These are phyloP conservation scores for Penicillium parvum DNA, from an alignment of 495 filamentous ascomycete genomes.

Conservation along the genomic window DNA sequence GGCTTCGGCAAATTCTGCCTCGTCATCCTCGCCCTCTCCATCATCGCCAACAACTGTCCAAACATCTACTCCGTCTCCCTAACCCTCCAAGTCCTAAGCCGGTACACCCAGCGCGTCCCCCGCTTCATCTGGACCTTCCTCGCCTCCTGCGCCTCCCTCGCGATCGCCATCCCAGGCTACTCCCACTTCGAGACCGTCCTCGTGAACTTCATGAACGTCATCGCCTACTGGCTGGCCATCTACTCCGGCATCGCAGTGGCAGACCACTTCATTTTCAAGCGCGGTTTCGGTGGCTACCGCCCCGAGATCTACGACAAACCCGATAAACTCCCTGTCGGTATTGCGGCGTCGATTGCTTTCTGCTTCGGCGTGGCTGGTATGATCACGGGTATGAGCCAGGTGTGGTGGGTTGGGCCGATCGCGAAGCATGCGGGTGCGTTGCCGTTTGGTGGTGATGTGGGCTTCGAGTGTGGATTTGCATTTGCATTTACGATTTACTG, in stretches of 20 bases:
- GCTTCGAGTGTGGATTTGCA: constrained; percentile 61
- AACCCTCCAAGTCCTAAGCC: constrained; percentile 66
- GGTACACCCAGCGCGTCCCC: constrained; percentile 62
- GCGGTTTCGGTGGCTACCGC: constrained; percentile 58
- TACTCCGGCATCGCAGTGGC: constrained; percentile 67
- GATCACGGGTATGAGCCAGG: constrained; percentile 71
- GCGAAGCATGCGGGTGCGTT: constrained; percentile 55
- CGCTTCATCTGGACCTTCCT: constrained; percentile 74
- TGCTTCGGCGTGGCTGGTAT: constrained; percentile 67
- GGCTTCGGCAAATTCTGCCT: constrained; percentile 80
- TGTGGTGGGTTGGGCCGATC: constrained; percentile 72
- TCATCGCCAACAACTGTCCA: constrained; percentile 84
- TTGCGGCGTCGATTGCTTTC: constrained; percentile 65
- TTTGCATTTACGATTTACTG: constrained; percentile 34
- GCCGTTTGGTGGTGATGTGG: constrained; percentile 64
- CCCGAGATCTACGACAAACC: constrained; percentile 58
- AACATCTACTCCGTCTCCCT: constrained; percentile 81
- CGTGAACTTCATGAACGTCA: constrained; percentile 75
- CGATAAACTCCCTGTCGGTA: constrained; percentile 61
- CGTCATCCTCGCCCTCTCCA: constrained; percentile 71
- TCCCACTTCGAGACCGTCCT: constrained; percentile 65
- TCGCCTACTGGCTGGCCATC: constrained; percentile 82
- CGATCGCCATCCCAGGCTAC: constrained; percentile 76
- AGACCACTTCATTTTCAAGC: constrained; percentile 76
- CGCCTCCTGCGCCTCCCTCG: constrained; percentile 64